Evolutionary conservation across 805 yeast genomes (phyloP), one percentile per base, ranked within the genome.

Genomic region (Scheffersomyces ergatensis): DNA sequence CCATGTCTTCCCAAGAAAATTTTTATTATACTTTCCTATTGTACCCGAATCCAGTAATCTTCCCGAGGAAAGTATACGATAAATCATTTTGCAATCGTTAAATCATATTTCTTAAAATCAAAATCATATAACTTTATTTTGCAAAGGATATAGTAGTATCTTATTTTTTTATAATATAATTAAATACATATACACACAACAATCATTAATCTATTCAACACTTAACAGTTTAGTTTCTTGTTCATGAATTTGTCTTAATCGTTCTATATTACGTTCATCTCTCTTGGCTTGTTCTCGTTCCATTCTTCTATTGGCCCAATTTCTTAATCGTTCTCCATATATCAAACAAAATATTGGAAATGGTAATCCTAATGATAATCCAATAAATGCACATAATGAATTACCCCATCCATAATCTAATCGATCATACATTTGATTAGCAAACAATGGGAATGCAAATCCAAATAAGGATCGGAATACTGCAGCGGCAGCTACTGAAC

Each of bases 401-500:
- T 71, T 71, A 1, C 80, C 83, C 83, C 82, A 78, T 33, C 70
- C 67, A 26, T 71, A 65, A 0, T 76, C 76, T 47, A 79, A 46
- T 37, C 62, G 62, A 23, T 53, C 50, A 53, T 75, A 79, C 76
- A 79, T 66, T 33, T 67, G 70, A 12, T 61, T 54, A 1, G 80
- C 76, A 56, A 78, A 78, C 33, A 80, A 56, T 8, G 85, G 84
- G 62, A 80, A 79, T 0, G 66, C 70, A 9, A 77, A 80, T 13
- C 76, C 82, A 59, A 78, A 70, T 3, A 69, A 50, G 0, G 83
- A 77, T 50, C 85, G 65, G 29, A 73, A 53, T 48, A 79, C 74
- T 0, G 83, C 74, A 46, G 78, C 77, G 0, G 79, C 80, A 1
- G 85, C 83, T 49, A 79, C 66, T 4, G 83, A 82, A 9, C 82